These are phyloP conservation scores for Drechslerella coelobrocha DNA, from an alignment of 2,329 filamentous ascomycete genomes.

Conservation along the genomic window DNA sequence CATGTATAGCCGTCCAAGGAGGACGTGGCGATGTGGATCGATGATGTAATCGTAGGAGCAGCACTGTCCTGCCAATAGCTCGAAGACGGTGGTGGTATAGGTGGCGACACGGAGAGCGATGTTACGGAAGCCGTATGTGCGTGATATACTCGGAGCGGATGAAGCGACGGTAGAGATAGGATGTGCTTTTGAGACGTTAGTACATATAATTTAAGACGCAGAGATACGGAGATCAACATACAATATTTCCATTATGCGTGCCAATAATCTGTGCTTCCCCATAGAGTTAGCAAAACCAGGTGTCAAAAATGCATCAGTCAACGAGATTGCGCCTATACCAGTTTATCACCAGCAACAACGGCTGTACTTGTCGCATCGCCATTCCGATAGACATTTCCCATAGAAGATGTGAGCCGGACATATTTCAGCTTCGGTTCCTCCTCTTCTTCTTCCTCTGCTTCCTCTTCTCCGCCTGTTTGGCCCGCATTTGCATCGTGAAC, in stretches of 20 bases:
- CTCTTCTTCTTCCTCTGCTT: conserved; percentile 74
- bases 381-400: conserved; percentile 85
- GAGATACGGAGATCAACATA: conserved; percentile 61
- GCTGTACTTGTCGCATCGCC: conserved; percentile 94
- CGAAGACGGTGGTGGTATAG: conserved; percentile 69
- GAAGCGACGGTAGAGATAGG: conserved; percentile 80
- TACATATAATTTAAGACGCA: not conserved
- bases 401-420: conserved; percentile 78
- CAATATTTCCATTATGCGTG: conserved; percentile 95
- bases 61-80: conserved; percentile 58
- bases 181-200: conserved; percentile 71
- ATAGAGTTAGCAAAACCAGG: conserved; percentile 56
- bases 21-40: conserved; percentile 83
- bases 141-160: conserved; percentile 82
- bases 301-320: not conserved
- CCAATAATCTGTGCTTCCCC: conserved; percentile 73
- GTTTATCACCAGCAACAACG: conserved; percentile 91
- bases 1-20: conserved; percentile 97
- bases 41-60: conserved; percentile 50
- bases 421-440: conserved; percentile 96
- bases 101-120: conserved; percentile 86
- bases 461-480: conserved; percentile 51
- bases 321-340: conserved; percentile 67
- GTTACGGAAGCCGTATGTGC: conserved; percentile 93
- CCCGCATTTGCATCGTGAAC: conserved; percentile 14